A percentile compares a stretch with the other conserved stretches of the same genome.
These are phyloP conservation scores for Botryotinia globosa DNA, from an alignment of 2,329 filamentous ascomycete species.

Conservation along the genomic window DNA sequence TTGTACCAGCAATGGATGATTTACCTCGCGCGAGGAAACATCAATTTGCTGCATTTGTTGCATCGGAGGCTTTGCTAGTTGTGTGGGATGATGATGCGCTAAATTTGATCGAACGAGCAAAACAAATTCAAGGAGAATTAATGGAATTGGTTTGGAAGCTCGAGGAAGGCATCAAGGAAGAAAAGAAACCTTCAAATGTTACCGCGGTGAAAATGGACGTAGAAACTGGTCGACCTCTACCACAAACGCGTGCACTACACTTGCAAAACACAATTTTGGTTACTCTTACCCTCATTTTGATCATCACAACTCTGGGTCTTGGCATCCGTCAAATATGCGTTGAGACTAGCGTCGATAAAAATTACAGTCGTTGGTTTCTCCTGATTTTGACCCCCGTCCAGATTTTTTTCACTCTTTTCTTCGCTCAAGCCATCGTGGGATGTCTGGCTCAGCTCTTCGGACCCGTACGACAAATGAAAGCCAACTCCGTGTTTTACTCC, in stretches of 20 bases:
- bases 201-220: slow-evolving; percentile 62
- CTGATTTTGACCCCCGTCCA: slow-evolving; percentile 66
- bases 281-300: slow-evolving; percentile 61
- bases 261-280: slow-evolving; percentile 69
- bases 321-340: slow-evolving; percentile 68
- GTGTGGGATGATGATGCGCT: slow-evolving; percentile 82
- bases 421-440: slow-evolving; percentile 73
- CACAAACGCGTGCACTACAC: slow-evolving; percentile 64
- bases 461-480: slow-evolving; percentile 67
- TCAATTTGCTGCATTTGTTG: slow-evolving; percentile 77
- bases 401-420: slow-evolving; percentile 80
- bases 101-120: slow-evolving; percentile 66
- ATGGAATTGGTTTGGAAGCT: slow-evolving; percentile 75
- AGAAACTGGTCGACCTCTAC: slow-evolving; percentile 65
- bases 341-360: slow-evolving; percentile 63
- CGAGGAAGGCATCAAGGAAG: slow-evolving; percentile 52
- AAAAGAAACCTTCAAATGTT: slow-evolving; percentile 49
- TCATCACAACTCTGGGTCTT: slow-evolving; percentile 64
- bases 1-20: slow-evolving; percentile 69
- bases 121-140: slow-evolving; percentile 70
- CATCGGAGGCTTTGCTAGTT: slow-evolving; percentile 65
- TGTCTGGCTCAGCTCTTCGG: slow-evolving; percentile 74
- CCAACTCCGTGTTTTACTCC: slow-evolving; percentile 81
- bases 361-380: slow-evolving; percentile 62
- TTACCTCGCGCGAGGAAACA: slow-evolving; percentile 69